phyloP scores from a whole-genome alignment of 352 stramenopile species.

The Phytophthora sansomeana region DNA sequence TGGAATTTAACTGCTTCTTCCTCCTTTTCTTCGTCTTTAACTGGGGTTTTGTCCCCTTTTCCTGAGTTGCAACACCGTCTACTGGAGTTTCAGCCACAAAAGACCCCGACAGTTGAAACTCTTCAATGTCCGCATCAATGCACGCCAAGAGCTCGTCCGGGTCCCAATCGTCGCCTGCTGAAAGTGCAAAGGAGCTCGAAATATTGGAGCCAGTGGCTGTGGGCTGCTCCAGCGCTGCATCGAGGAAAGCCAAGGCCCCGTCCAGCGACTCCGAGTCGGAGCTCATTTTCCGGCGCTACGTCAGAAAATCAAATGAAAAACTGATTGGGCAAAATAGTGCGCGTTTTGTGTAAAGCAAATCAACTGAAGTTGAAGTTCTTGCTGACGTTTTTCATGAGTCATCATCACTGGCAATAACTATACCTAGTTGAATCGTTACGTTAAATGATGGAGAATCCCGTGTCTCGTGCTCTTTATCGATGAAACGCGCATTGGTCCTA shows the following conservation, averaged over 20 bases:
- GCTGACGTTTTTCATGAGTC: too few species aligned
- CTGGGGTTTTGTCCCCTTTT: background rate
- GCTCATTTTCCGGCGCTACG: constrained; percentile 11
- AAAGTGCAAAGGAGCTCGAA: background rate
- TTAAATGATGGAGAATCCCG: too few species aligned
- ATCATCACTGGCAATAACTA: too few species aligned
- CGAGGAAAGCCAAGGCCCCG: constrained; percentile 17
- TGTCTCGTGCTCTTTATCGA: too few species aligned
- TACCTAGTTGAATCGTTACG: too few species aligned
- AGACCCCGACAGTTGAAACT: background rate
- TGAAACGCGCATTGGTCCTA: too few species aligned
- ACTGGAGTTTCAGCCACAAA: background rate
- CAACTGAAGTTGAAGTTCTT: background rate
- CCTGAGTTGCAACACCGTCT: background rate
- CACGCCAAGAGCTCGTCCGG: constrained; percentile 17
- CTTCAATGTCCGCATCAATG: constrained; percentile 22
- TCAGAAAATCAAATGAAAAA: background rate
- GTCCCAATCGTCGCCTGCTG: constrained; percentile 7
- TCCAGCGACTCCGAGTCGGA: constrained; percentile 28
- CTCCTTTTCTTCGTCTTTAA: constrained; percentile 11
- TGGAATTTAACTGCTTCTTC: constrained; percentile 32
- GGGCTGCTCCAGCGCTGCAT: constrained; percentile 5
- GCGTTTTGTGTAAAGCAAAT: background rate
- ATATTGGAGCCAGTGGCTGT: background rate
- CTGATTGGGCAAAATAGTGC: background rate